Conservation (phyloP, 176 grass and related monocot genomes). For the Carex pumila region DNA sequence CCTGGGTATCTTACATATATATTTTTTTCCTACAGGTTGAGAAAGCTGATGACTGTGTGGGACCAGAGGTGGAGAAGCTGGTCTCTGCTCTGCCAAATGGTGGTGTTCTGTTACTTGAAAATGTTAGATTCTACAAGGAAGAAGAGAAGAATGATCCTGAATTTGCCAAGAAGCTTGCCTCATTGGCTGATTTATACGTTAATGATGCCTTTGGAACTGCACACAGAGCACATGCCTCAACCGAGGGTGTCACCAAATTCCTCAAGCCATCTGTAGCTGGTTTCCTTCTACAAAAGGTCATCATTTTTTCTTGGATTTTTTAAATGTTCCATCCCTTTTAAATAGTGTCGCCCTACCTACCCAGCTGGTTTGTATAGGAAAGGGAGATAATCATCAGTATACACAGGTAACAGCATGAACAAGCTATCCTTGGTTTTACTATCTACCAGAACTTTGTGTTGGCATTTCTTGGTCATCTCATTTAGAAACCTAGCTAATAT, state of each 20-base stretch:
- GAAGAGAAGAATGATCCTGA: conserved; percentile 50
- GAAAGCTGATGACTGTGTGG: conserved; percentile 41
- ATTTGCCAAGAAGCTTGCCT: conserved; percentile 43
- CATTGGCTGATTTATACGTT: conserved; percentile 39
- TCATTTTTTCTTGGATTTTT: background rate
- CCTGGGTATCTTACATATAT: background rate
- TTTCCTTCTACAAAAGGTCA: conserved; percentile 45
- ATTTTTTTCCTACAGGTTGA: conserved; percentile 22
- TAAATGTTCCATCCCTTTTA: background rate
- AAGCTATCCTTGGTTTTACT: background rate
- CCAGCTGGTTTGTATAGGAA: background rate
- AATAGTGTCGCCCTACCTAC: background rate
- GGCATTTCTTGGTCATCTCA: background rate
- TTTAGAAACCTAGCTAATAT: background rate
- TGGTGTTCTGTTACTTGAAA: conserved; percentile 37
- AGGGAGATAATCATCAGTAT: background rate
- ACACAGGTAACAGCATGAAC: background rate
- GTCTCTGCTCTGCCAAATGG: conserved; percentile 40
- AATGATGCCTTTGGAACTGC: conserved; percentile 51
- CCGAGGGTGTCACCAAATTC: conserved; percentile 40
- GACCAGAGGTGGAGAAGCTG: conserved; percentile 35
- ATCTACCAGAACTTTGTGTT: background rate
- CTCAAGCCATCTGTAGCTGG: conserved; percentile 41
- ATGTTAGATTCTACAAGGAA: conserved; percentile 47
- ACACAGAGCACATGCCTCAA: conserved; percentile 45